A percentile compares a stretch with the other conserved stretches of the same genome.
These are phyloP conservation scores for Dictyostelium firmibasis DNA, from an alignment of 78 protist species.

Conservation along the genomic window DNA sequence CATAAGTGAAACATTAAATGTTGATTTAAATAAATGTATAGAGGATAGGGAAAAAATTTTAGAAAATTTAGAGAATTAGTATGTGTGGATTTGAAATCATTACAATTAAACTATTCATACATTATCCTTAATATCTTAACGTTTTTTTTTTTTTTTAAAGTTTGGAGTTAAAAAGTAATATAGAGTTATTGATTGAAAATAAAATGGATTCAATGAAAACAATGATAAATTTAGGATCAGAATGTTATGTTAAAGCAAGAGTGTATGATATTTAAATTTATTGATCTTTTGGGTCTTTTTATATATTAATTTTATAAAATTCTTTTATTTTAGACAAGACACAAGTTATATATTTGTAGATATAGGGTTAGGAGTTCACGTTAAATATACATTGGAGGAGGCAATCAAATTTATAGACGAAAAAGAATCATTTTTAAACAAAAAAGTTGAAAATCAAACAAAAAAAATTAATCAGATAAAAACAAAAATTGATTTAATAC, in stretches of 20 bases:
- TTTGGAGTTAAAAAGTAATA: slow-evolving; percentile 76
- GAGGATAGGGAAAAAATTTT: neutral
- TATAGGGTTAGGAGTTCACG: slow-evolving; percentile 75
- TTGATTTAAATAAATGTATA: neutral
- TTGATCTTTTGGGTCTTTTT: neutral
- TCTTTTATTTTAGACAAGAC: slow-evolving; percentile 11
- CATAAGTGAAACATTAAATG: neutral
- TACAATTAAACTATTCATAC: no score
- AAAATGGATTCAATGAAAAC: slow-evolving; percentile 71
- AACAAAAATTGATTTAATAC: slow-evolving; percentile 57
- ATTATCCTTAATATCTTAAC: neutral
- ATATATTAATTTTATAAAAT: neutral
- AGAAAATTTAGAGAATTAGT: slow-evolving; percentile 19
- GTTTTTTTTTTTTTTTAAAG: neutral
- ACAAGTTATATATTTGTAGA: slow-evolving; percentile 52
- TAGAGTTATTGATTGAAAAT: slow-evolving; percentile 51
- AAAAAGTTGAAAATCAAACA: slow-evolving; percentile 23
- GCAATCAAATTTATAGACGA: slow-evolving; percentile 54
- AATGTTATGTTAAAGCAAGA: slow-evolving; percentile 80
- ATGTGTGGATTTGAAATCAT: no score
- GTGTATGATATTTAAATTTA: slow-evolving; percentile 38
- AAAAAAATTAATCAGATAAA: slow-evolving; percentile 13
- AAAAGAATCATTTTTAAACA: slow-evolving; percentile 39
- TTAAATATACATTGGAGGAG: slow-evolving; percentile 47
- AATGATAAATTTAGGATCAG: slow-evolving; percentile 79